These are phyloP conservation scores for Eucalyptus pumila DNA, from an alignment of 345 rosid species.

Conservation along the genomic window DNA sequence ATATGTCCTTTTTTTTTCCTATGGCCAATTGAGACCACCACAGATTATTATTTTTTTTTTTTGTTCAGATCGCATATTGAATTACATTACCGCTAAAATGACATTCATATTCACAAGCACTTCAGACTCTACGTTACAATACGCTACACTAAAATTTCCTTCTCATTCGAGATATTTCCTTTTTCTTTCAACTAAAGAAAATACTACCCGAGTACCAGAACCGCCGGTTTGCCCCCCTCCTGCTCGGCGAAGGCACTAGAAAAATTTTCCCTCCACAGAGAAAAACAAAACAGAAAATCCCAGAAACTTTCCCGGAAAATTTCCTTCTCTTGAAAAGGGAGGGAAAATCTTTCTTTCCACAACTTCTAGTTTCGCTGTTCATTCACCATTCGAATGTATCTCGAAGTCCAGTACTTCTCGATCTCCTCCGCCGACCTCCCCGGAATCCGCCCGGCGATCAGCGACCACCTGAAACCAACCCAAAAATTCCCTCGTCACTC, in stretches of 20 bases:
- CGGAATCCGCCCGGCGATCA: constrained; percentile 49
- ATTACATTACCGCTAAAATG: neutral
- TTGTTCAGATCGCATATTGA: neutral
- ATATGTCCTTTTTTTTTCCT: neutral
- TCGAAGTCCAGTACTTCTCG: constrained; percentile 46
- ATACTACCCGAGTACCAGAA: neutral
- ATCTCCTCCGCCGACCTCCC: constrained; percentile 51
- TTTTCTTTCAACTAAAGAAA: neutral
- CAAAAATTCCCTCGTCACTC: neutral
- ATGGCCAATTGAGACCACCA: neutral
- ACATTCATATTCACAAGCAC: neutral
- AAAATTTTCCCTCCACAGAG: neutral
- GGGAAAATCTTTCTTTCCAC: neutral
- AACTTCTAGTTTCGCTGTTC: neutral
- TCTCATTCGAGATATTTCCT: neutral
- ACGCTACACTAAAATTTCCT: neutral
- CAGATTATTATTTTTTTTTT: neutral
- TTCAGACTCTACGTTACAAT: neutral
- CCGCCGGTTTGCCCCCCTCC: neutral
- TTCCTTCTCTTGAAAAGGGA: neutral
- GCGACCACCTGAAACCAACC: constrained; percentile 21
- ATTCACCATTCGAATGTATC: constrained; percentile 5
- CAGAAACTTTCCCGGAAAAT: neutral
- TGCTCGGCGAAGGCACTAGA: neutral
- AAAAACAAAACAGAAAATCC: neutral